Percentiles rank a stretch among this genome's conserved stretches.
Evolutionary conservation across 805 yeast species (phyloP).

Genomic region (Clavispora santaluciae): DNA sequence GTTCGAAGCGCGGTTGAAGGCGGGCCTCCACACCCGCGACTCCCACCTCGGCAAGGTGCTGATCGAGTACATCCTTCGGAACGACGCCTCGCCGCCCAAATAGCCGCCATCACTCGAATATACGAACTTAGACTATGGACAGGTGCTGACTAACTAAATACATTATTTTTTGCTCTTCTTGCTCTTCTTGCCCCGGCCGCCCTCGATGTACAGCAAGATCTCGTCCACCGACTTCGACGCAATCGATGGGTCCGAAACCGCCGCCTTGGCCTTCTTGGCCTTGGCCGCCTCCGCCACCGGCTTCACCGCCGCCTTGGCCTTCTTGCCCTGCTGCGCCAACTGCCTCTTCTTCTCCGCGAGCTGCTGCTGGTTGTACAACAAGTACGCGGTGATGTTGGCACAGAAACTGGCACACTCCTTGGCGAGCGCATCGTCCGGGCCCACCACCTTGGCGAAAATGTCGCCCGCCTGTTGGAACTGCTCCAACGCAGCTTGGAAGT

Average conservation of each 20-base stretch:
- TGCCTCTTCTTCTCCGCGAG: slow-evolving; percentile 27
- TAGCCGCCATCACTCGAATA: not conserved
- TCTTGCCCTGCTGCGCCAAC: slow-evolving; percentile 14
- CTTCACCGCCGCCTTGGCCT: slow-evolving; percentile 17
- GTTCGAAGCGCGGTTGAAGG: slow-evolving; percentile 13
- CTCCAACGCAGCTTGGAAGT: slow-evolving; percentile 52
- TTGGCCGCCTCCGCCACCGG: slow-evolving; percentile 6
- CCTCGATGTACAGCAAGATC: slow-evolving; percentile 66
- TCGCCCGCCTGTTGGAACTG: slow-evolving; percentile 53
- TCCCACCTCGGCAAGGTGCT: slow-evolving; percentile 14
- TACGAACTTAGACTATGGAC: not conserved
- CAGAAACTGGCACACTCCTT: slow-evolving; percentile 65
- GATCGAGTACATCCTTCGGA: slow-evolving; percentile 9
- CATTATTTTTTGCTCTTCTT: slow-evolving; percentile 8
- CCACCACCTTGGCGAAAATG: slow-evolving; percentile 53
- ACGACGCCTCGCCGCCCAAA: not conserved
- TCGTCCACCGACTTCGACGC: slow-evolving; percentile 69
- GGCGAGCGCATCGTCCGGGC: slow-evolving; percentile 64
- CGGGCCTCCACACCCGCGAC: slow-evolving; percentile 10
- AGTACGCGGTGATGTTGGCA: slow-evolving; percentile 48
- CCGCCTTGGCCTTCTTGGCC: slow-evolving; percentile 12
- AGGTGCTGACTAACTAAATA: not conserved
- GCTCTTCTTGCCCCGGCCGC: slow-evolving; percentile 29
- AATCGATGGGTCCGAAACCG: slow-evolving; percentile 44
- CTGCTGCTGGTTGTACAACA: slow-evolving; percentile 41